Percentiles rank a stretch among this genome's conserved stretches.
Evolutionary conservation across 352 stramenopile species (phyloP).

Genomic region (Globisporangium emineosum): DNA sequence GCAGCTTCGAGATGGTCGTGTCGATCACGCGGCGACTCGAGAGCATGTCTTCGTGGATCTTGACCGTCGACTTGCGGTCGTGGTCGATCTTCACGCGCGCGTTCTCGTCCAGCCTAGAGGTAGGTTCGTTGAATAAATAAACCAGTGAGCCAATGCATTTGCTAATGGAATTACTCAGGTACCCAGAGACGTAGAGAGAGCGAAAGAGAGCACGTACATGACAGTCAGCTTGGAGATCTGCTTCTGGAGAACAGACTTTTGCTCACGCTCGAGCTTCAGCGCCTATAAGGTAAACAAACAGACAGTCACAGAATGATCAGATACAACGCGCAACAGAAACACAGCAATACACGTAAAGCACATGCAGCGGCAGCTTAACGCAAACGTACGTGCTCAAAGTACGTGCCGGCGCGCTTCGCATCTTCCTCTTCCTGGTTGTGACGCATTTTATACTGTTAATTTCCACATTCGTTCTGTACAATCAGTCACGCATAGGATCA

Average conservation of each 20-base stretch:
- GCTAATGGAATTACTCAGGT: no score
- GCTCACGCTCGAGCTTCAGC: slow-evolving; percentile 74
- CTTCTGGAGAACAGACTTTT: slow-evolving; percentile 60
- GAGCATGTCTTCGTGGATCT: slow-evolving; percentile 83
- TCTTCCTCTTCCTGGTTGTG: slow-evolving; percentile 85
- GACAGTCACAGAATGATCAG: neutral
- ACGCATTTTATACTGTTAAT: no score
- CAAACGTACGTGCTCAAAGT: slow-evolving; percentile 73
- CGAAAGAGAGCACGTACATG: slow-evolving; percentile 33
- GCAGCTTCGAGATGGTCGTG: slow-evolving; percentile 72
- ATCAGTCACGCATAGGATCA: no score
- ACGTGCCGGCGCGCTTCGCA: slow-evolving; percentile 79
- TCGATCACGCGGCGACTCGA: slow-evolving; percentile 81
- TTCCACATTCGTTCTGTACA: neutral
- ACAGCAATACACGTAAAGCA: neutral
- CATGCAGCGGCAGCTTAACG: neutral
- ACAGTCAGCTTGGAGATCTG: slow-evolving; percentile 81
- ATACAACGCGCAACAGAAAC: neutral
- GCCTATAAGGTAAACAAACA: slow-evolving; percentile 25
- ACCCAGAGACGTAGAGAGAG: no score
- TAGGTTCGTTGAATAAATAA: neutral
- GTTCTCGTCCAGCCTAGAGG: slow-evolving; percentile 47
- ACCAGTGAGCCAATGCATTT: neutral
- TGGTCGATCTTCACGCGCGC: slow-evolving; percentile 24
- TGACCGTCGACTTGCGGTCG: slow-evolving; percentile 42